Conservation (phyloP, 2,329 filamentous ascomycete species). For the Teratosphaeria viscida region DNA sequence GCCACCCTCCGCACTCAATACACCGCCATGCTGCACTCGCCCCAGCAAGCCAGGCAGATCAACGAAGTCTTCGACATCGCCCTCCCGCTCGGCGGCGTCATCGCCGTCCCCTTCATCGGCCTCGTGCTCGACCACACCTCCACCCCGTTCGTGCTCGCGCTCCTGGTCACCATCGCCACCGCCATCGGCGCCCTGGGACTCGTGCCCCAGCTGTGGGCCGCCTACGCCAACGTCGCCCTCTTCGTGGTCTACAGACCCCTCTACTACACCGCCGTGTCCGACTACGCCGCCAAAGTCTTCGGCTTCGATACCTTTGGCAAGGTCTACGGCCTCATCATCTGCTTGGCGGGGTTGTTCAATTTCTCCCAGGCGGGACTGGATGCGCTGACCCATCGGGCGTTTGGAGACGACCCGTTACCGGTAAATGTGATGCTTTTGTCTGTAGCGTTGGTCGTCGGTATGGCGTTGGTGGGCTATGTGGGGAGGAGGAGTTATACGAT, state of each 20-base stretch:
- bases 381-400: slow-evolving; percentile 62
- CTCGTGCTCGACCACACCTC: slow-evolving; percentile 64
- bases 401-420: slow-evolving; percentile 61
- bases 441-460: slow-evolving; percentile 53
- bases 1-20: slow-evolving; percentile 77
- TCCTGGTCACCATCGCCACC: slow-evolving; percentile 63
- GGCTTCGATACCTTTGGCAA: slow-evolving; percentile 90
- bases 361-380: slow-evolving; percentile 75
- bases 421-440: slow-evolving; percentile 61
- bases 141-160: slow-evolving; percentile 57
- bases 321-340: slow-evolving; percentile 88
- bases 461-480: slow-evolving; percentile 58
- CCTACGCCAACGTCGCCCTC: slow-evolving; percentile 63
- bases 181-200: slow-evolving; percentile 69
- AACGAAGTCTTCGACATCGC: slow-evolving; percentile 79
- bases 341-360: slow-evolving; percentile 71
- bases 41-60: slow-evolving; percentile 51
- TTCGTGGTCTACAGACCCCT: slow-evolving; percentile 80
- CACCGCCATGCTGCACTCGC: slow-evolving; percentile 59
- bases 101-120: slow-evolving; percentile 81
- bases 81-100: slow-evolving; percentile 67
- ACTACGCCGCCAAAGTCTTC: slow-evolving; percentile 85
- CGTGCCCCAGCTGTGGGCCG: slow-evolving; percentile 59
- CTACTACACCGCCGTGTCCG: slow-evolving; percentile 80
- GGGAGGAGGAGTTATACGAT: slow-evolving; percentile 38